Conservation (phyloP, 345 rosid species). For the Stellera chamaejasme region DNA sequence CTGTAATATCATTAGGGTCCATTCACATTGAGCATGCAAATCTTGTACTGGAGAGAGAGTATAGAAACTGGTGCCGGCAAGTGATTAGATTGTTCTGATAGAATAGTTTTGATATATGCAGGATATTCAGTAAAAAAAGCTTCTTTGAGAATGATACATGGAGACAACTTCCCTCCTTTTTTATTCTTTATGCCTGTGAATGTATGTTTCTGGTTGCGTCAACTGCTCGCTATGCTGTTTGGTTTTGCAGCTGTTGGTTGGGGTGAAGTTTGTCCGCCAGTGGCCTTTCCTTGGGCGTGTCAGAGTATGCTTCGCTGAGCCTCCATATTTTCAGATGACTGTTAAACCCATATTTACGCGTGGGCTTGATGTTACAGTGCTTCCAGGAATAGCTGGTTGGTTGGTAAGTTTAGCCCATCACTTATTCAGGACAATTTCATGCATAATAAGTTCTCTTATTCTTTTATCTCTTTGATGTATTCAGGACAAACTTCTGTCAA, state of each 20-base stretch:
- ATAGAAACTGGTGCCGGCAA: no score
- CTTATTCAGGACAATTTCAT: no score
- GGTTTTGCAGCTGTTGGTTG: conserved; percentile 63
- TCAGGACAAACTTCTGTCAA: conserved; percentile 86
- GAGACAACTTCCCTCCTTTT: no score
- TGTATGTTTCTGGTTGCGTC: neutral
- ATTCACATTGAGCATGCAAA: no score
- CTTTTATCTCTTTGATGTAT: conserved; percentile 16
- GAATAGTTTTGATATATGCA: no score
- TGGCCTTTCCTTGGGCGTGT: conserved; percentile 94
- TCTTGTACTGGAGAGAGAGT: no score
- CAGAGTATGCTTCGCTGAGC: conserved; percentile 89
- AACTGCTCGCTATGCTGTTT: neutral
- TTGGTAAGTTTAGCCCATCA: conserved; percentile 36
- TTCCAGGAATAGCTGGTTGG: conserved; percentile 99
- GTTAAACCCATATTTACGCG: conserved; percentile 70
- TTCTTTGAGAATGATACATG: no score
- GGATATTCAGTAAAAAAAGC: no score
- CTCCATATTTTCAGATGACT: conserved; percentile 92
- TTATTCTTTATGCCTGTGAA: no score
- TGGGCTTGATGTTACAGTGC: conserved; percentile 77
- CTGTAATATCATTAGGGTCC: no score
- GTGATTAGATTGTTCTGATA: no score
- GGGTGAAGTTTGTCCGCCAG: conserved; percentile 70
- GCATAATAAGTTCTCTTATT: neutral